A percentile compares a stretch with the other conserved stretches of the same genome.
phyloP scores from a whole-genome alignment of 2,329 filamentous ascomycete species.

The Blastomyces silverae region DNA sequence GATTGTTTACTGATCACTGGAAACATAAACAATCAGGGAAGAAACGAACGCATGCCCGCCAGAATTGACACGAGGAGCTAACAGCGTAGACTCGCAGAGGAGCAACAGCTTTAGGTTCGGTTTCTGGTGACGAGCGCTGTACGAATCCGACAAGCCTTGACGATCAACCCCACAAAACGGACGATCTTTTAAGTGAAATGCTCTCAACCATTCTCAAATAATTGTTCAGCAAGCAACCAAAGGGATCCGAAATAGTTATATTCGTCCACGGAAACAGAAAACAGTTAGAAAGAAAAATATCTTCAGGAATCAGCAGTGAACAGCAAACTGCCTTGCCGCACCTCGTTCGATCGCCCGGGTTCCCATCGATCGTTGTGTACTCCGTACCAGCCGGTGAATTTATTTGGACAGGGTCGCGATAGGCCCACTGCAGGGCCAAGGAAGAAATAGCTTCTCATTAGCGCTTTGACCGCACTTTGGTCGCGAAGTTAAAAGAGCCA shows the following conservation, averaged over 20 bases:
- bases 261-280: neutral
- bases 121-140: conserved; percentile 3
- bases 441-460: neutral
- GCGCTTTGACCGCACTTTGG: neutral
- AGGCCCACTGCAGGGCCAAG: neutral
- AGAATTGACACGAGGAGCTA: neutral
- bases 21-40: neutral
- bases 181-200: conserved; percentile 9
- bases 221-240: neutral
- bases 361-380: neutral
- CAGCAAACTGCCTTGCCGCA: neutral
- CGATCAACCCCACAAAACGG: conserved; percentile 19
- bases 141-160: conserved; percentile 15
- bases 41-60: neutral
- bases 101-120: conserved; percentile 6
- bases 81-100: conserved; percentile 4
- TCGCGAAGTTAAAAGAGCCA: conserved; percentile 9
- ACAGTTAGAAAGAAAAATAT: neutral
- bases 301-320: neutral
- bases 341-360: neutral
- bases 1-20: conserved; percentile 6
- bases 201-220: neutral
- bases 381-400: neutral
- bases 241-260: neutral
- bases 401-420: neutral